Evolutionary conservation across 805 yeast genomes (phyloP).

Genomic region (Kodamaea lidongshanica): DNA sequence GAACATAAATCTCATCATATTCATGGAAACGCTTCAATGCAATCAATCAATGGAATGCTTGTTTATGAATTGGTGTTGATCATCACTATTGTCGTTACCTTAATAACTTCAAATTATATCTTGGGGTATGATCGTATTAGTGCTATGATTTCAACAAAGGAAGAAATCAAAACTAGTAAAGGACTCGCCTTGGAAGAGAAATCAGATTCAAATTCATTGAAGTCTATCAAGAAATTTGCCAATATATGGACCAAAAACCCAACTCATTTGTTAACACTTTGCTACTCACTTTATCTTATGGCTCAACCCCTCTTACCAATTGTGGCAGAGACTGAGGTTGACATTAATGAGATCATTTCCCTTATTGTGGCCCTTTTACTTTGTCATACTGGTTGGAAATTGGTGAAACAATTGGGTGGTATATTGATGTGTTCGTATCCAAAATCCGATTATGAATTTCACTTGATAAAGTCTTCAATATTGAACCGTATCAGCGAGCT

Average conservation of each 20-base stretch:
- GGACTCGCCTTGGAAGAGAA: constrained; percentile 4
- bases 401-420: constrained; percentile 47
- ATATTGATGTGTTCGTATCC: constrained; percentile 52
- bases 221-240: constrained; percentile 10
- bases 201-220: neutral
- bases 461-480: constrained; percentile 33
- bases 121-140: constrained; percentile 29
- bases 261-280: constrained; percentile 41
- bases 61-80: constrained; percentile 22
- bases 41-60: constrained; percentile 19
- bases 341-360: constrained; percentile 42
- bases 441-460: constrained; percentile 32
- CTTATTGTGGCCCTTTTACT: constrained; percentile 40
- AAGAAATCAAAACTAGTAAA: constrained; percentile 9
- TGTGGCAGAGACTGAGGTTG: constrained; percentile 24
- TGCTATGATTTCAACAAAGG: constrained; percentile 25
- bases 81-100: constrained; percentile 15
- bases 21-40: constrained; percentile 22
- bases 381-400: constrained; percentile 45
- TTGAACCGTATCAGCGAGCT: constrained; percentile 40
- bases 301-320: constrained; percentile 36
- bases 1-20: constrained; percentile 36
- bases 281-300: constrained; percentile 36
- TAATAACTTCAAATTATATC: constrained; percentile 31
- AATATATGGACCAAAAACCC: constrained; percentile 30